Base-by-base conservation (phyloP, 257 asterid species). In the Solanum dulcamara region DNA sequence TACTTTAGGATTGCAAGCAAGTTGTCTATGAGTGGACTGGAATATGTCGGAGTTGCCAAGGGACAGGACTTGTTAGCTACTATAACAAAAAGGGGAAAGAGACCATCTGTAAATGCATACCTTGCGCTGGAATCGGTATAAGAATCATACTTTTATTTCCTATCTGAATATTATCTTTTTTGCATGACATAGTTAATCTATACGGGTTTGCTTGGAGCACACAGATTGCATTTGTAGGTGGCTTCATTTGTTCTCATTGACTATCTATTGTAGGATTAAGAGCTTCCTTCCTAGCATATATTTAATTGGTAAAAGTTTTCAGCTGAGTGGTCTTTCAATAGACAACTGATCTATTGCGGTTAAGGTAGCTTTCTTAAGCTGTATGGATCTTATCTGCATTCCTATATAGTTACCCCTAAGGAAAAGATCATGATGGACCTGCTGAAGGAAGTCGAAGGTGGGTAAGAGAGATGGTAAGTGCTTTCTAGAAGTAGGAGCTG, bases 1-100 rank as follows among this genome's bases (percentile, higher is more conserved):
- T 42, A 44, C 15, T 44, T 84, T 84, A 93, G 98, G 99, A 96
- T 86, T 95, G 99, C 90, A 95, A 91, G 90, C 86, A 89, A 79
- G 89, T 96, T 90, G 97, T 96, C 13, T 96, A 95, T 85, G 99
- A 96, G 89, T 95, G 99, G 99, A 95, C 98, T 26, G 98, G 99
- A 40, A 93, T 91, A 87, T 95, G 99, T 86, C 92, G 94, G 62
- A 96, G 98, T 88, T 96, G 99, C 88, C 99, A 96, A 90, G 99
- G 99, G 83, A 32, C 94, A 15, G 99, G 98, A 82, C 88, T 91
- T 9, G 97, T 92, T 80, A 95, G 98, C 91, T 95, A 95, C 89
- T 92, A 92, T 84, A 93, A 81, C 91, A 96, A 92, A 86, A 93
- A 87, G 87, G 98, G 99, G 86, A 96, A 92, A 87, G 98, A 93